These are phyloP conservation scores for Sugiyamaella floridensis DNA, from an alignment of 805 yeast species.

Conservation along the genomic window DNA sequence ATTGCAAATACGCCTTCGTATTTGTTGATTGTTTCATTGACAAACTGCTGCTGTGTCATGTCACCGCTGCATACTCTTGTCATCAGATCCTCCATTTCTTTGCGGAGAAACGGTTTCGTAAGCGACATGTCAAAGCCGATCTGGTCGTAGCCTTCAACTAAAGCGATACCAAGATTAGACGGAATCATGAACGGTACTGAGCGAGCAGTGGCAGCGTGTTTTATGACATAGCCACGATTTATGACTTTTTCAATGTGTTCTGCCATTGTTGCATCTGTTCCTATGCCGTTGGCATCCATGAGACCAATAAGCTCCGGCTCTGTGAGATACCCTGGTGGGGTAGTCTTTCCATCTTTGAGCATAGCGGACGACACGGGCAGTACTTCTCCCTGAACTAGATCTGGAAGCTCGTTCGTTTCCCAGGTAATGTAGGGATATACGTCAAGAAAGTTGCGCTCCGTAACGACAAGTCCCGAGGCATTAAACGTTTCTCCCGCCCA, in stretches of 20 bases:
- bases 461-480: constrained; percentile 67
- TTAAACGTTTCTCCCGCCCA: constrained; percentile 78
- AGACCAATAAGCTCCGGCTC: constrained; percentile 86
- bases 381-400: constrained; percentile 48
- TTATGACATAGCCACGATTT: constrained; percentile 49
- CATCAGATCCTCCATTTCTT: constrained; percentile 62
- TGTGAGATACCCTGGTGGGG: constrained; percentile 77
- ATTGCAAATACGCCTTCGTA: constrained; percentile 56
- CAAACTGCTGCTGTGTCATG: constrained; percentile 45
- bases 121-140: constrained; percentile 70
- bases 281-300: constrained; percentile 97
- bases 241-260: constrained; percentile 86
- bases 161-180: constrained; percentile 72
- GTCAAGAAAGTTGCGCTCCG: constrained; percentile 70
- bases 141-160: constrained; percentile 81
- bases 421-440: constrained; percentile 74
- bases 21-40: constrained; percentile 45
- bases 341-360: constrained; percentile 66
- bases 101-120: constrained; percentile 83
- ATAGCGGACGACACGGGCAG: constrained; percentile 51
- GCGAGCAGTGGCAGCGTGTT: constrained; percentile 1
- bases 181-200: constrained; percentile 47
- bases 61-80: constrained; percentile 62
- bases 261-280: constrained; percentile 98
- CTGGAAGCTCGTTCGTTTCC: constrained; percentile 60